phyloP scores from a whole-genome alignment of 257 asterid genomes.

The Capsicum chinense region DNA sequence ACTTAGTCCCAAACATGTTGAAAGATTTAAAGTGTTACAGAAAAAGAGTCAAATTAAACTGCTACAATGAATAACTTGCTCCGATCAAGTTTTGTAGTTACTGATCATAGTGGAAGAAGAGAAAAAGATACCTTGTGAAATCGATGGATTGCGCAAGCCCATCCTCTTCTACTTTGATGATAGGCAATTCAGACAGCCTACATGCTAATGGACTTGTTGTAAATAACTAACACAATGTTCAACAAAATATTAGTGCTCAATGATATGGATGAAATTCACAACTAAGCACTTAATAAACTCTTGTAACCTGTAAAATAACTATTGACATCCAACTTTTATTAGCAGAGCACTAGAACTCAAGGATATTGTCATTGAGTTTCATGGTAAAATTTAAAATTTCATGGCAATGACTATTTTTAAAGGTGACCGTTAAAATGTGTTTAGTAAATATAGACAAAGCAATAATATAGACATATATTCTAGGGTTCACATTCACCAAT shows the following conservation, averaged over 20 bases:
- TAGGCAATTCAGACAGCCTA: conserved; percentile 52
- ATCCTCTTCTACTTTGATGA: conserved; percentile 39
- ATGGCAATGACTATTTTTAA: too few relatives aligned
- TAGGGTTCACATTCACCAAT: not conserved
- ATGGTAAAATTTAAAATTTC: too few relatives aligned
- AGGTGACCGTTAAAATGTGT: not conserved
- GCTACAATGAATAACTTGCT: too few relatives aligned
- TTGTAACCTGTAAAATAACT: not conserved
- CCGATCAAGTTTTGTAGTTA: too few relatives aligned
- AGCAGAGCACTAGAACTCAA: not conserved
- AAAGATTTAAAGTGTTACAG: too few relatives aligned
- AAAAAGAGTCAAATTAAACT: too few relatives aligned
- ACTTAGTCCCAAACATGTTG: too few relatives aligned
- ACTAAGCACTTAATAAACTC: not conserved
- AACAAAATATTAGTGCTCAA: conserved; percentile 20
- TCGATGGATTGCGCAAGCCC: conserved; percentile 42
- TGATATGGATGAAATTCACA: not conserved
- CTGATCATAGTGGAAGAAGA: not conserved
- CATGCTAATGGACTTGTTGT: conserved; percentile 63
- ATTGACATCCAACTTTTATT: too few relatives aligned
- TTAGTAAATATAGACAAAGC: not conserved
- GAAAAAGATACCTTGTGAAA: conserved; percentile 52
- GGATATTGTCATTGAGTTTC: not conserved
- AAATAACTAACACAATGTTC: conserved; percentile 52
- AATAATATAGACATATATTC: too few relatives aligned